Base-by-base conservation (phyloP, 768 basidiomycete genomes). In the Clavulina sp. region DNA sequence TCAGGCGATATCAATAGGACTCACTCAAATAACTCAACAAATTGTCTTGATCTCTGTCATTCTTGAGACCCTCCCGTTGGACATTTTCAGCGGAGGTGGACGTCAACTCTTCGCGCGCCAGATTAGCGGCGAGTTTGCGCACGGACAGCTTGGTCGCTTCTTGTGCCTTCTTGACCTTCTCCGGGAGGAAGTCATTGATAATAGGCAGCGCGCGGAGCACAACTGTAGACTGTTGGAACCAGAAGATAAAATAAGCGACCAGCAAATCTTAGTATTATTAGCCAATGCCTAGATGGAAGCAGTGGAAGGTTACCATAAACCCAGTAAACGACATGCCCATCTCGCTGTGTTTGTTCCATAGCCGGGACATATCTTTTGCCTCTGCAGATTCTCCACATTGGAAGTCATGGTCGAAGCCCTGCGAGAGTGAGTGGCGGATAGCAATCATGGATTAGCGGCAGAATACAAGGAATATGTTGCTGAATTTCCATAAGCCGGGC, bases 321-420 rank as follows among this genome's bases (percentile, higher is more conserved):
- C 52, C 52, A 9, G 28, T 40, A 4, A 18, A 24, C 7, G 30
- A 30, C 52, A 55, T 50, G 1, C 54, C 54, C 36, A 47, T 24
- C 28, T 3, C 52, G 13, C 43, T 43, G 30, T 53, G 52, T 23
- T 55, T 49, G 26, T 53, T 44, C 54, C 54, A 55, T 18, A 40
- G 43, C 4, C 30, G 31, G 7, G 48, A 28, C n/a, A 55, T 55
- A 24, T 46, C 24, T n/a, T 46, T n/a, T 9, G 54, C 53, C 21
- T 52, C 54, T 3, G 44, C 26, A 18, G 29, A 32, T 24, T 26
- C 21, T 21, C 54, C 54, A 29, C 44, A 38, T 16, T 21, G 23
- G 36, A 55, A 55, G 28, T 55, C 54, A 26, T 52, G 47, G 6
- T 51, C 54, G 33, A 55, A 55, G 4, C 53, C 54, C 48, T 49